Evolutionary conservation across 192 early-diverging fungal species (phyloP), one percentile per base, ranked within the genome.

Genomic region (Coemansia sp.): DNA sequence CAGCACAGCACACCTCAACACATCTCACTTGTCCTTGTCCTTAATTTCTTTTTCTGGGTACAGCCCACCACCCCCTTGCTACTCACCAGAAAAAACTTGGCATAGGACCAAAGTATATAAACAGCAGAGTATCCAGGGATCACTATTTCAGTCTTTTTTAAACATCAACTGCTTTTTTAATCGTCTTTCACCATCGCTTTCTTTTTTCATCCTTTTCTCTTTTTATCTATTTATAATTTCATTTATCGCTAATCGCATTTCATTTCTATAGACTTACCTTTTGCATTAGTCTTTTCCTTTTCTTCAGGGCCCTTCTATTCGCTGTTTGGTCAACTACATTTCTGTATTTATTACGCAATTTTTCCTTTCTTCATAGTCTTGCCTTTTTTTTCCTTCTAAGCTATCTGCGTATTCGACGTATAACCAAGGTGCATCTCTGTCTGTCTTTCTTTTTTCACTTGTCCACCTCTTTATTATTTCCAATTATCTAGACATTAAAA

Each of bases 31-130:
- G 42, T 45, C 5, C 12, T 45, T 45, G 11, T 56, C 54, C 54
- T 56, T 56, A 56, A 56, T 56, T 56, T 45, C 42, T 45, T 45
- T 55, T 56, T 56, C 54, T 56, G 54, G 54, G 54, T 56, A 56
- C 28, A 56, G 31, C 32, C 54, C 54, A 56, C 54, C 54, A 29
- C 54, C 54, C 32, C 54, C 28, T 56, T 56, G 31, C 32, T 56
- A 32, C 32, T 56, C 20, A 25, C 12, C 51, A 6, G 51, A 32
- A n/a, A 29, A 56, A 31, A 56, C 54, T 56, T 56, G 54, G 54
- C 54, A 31, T 32, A 16, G 20, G 42, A 2, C 54, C 28, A 56
- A 14, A 14, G 29, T 56, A 56, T 56, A 56, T 56, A 56, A 56
- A n/a, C 54, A 32, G 20, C 28, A 14, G 11, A 56, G 30, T 56